Evolutionary conservation across 1,139 yeast genomes (phyloP), one percentile per base, ranked within the genome.

Genomic region (Pichia inconspicua): DNA sequence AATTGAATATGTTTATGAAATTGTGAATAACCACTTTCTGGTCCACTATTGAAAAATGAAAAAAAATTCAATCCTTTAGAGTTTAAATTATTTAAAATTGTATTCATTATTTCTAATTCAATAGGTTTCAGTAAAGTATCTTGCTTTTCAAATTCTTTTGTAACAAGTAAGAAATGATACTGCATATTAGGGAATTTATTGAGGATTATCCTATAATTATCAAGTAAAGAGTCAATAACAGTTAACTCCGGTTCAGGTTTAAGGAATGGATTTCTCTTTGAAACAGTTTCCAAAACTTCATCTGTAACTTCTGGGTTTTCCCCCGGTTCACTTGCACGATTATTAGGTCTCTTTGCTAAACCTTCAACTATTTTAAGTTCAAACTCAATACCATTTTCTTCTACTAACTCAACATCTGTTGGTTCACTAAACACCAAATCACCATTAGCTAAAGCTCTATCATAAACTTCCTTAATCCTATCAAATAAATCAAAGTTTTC

Each of bases 1-100:
- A 90, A 82, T 66, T 92, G 98, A 52, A 90, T 66, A 67, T 92
- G 98, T 60, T 87, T 87, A 67, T 92, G 98, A 44, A 88, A 84
- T 59, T 89, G 94, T 0, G 96, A 87, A 9, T 96, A 96, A 1
- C 97, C 98, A 55, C 95, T 82, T 58, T 80, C 74, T 27, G 80
- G 79, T 5, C 97, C 97, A 62, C 89, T 82, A 64, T 92, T 92
- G 73, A 79, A 92, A 65, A 92, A 90, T 0, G 88, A 92, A 65
- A 90, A 72, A 74, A 75, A 77, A 53, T 74, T 70, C 25, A 67
- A 64, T 5, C 34, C 25, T 17, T 2, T 42, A 65, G 46, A 38
- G 44, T 63, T 64, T 43, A 76, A 53, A 25, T 64, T 62, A 17
- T 63, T 59, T 50, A 90, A 68, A 25, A 85, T 68, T 5, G 75